These are phyloP conservation scores for Aureobasidium sp. DNA, from an alignment of 2,329 filamentous ascomycete species.

Conservation along the genomic window DNA sequence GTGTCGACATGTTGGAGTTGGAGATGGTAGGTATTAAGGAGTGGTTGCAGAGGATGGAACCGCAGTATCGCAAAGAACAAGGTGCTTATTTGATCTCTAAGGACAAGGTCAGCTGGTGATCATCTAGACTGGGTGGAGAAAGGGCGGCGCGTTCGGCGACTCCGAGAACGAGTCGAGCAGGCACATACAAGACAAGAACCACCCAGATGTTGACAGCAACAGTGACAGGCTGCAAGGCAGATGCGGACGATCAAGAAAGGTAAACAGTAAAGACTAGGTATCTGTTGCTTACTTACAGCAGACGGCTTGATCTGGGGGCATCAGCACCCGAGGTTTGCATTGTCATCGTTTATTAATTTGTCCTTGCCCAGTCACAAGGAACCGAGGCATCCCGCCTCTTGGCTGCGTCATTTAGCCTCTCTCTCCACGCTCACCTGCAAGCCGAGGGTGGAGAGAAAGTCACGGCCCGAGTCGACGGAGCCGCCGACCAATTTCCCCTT, in stretches of 20 bases:
- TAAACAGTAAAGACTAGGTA: background rate
- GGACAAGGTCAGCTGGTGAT: background rate
- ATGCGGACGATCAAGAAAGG: background rate
- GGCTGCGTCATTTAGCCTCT: slow-evolving; percentile 6
- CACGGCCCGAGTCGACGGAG: background rate
- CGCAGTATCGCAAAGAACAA: background rate
- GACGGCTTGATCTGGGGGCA: background rate
- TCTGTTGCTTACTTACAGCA: background rate
- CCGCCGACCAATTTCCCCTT: background rate
- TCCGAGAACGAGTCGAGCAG: background rate
- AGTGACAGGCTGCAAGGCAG: background rate
- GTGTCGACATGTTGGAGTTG: background rate
- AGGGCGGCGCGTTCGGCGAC: slow-evolving; percentile 6
- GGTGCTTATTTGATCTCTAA: background rate
- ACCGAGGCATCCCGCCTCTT: slow-evolving; percentile 13
- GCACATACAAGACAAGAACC: background rate
- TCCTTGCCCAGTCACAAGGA: background rate
- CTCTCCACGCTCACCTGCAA: background rate
- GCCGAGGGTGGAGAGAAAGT: background rate
- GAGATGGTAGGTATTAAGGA: background rate
- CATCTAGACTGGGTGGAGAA: background rate
- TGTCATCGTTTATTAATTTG: background rate
- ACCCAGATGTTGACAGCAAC: background rate
- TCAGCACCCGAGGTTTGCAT: background rate
- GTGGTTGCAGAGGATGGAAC: background rate